Base-by-base conservation (phyloP, 257 asterid species). In the Solanum pimpinellifolium region DNA sequence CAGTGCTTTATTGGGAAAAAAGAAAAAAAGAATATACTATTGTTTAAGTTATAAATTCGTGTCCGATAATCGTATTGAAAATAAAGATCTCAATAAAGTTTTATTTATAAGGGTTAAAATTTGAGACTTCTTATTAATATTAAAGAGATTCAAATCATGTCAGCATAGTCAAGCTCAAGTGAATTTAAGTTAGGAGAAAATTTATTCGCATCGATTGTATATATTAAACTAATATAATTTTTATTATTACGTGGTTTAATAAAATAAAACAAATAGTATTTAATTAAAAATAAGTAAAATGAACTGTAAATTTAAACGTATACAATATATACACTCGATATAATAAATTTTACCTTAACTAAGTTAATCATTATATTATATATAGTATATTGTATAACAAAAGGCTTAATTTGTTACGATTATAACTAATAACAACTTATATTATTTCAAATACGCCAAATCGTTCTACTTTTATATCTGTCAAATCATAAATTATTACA, bases 221-320 rank as follows among this genome's bases (percentile, higher is more conserved):
- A 37, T 37, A 37, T 37, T 37, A 37, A 1, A 37, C 2, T 37
- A 1, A 37, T 5, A 5, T 37, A 6, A 5, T 37, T 37, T 37
- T 37, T 0, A 37, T 0, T 37, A 5, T 37, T 37, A 37, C 2
- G 39, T 37, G 7, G 0, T 37, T 5, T 6, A 5, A 1, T 37
- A 37, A 35, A 37, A 2, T 37, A 37, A 37, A 37, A 37, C 0
- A 6, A 0, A 37, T 37, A 37, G 0, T 37, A 37, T 1, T 37
- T 37, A 37, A 37, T 37, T 37, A 37, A 37, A 37, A 37, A 5
- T 35, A 35, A 35, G 0, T 35, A 35, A 35, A 35, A 35, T 35
- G 0, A 35, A 35, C 7, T 35, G 7, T 5, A 35, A 35, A 35
- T 35, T 35, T 35, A 35, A 35, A 35, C 39, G 6, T 4, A 35